Base-by-base conservation (phyloP, 345 rosid genomes). In the Camelina sativa region DNA sequence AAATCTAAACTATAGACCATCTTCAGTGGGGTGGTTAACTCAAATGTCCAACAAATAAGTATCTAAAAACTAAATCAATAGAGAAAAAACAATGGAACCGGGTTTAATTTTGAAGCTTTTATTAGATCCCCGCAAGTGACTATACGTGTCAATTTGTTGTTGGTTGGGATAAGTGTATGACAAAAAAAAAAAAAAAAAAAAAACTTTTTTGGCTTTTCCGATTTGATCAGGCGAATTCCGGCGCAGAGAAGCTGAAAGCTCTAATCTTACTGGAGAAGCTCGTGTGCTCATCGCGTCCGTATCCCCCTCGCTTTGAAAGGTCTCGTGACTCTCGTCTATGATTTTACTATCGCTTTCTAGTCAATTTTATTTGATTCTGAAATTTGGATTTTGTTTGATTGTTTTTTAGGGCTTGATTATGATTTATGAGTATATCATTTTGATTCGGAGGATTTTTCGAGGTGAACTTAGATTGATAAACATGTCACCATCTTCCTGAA, bases 221-320 rank as follows among this genome's bases (percentile, higher is more conserved):
- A 37, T 69, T 5, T 60, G 61, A 48, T 28, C 65, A 77, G 77
- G 58, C 68, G 52, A 66, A 22, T 56, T 64, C 55, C 3, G 76
- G 71, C 10, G 22, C 37, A 25, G 80, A 71, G 55, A 72, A 60
- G 67, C 28, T 73, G 55, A 77, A 77, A 82, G 78, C 86, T 87
- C 66, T 93, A 86, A 73, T 86, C 89, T 38, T 84, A 85, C 83
- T 90, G 87, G 86, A 79, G 79, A 74, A 93, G 98, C 79, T 93
- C 98, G 0, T 90, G 95, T 65, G 79, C 93, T 20, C 83, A 22
- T 34, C 92, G 98, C 3, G 91, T 93, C 65, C 84, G 97, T 7
- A 82, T 89, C 67, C 93, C 89, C 9, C 97, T 93, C 81, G 73
- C 83, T 74, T 64, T 93, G 54, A 93, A 93, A 90, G 92, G 97